Evolutionary conservation across 179 eudicot genomes (phyloP).

Genomic region (Monotropa hypopitys): DNA sequence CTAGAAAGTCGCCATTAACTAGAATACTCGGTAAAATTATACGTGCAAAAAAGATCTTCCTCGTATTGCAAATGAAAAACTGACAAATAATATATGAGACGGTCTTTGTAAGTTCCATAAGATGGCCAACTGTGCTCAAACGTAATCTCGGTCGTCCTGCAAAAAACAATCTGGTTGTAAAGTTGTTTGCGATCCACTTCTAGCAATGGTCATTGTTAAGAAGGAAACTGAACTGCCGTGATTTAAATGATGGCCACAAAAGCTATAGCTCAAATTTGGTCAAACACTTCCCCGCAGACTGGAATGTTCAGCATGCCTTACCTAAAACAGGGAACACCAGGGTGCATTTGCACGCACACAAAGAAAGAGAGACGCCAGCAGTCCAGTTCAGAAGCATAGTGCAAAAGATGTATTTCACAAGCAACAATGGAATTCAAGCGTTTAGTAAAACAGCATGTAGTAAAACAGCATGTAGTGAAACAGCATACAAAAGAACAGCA

Average conservation of each 20-base stretch:
- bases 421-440: background rate
- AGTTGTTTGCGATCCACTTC: background rate
- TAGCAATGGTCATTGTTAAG: background rate
- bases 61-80: background rate
- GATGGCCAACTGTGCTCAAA: background rate
- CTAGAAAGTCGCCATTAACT: background rate
- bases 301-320: background rate
- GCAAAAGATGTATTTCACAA: background rate
- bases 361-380: background rate
- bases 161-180: background rate
- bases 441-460: background rate
- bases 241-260: background rate
- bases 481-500: background rate
- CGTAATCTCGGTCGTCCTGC: too few species aligned
- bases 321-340: background rate
- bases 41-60: background rate
- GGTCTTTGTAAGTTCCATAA: background rate
- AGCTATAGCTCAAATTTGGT: background rate
- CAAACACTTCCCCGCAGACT: background rate
- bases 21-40: background rate
- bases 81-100: background rate
- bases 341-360: background rate
- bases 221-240: background rate
- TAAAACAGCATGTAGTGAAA: background rate
- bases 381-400: background rate